Percentiles rank a stretch among this genome's conserved stretches.
Evolutionary conservation across 768 basidiomycete species (phyloP).

Genomic region (Kockovaella imperatae): DNA sequence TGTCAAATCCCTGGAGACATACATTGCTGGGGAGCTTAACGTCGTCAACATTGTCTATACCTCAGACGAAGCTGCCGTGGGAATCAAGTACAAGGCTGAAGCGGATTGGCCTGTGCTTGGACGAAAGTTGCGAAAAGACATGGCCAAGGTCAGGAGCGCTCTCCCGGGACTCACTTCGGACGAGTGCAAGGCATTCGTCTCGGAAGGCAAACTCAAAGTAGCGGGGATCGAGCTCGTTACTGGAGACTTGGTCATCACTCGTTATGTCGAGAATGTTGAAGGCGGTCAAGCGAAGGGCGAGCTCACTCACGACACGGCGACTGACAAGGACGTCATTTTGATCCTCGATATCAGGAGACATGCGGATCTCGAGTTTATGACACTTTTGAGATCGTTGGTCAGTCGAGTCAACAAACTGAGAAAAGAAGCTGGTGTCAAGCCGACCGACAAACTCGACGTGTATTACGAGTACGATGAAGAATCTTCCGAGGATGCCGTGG

Average conservation of each 20-base stretch:
- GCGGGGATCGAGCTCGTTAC: slow-evolving; percentile 80
- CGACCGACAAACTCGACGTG: slow-evolving; percentile 85
- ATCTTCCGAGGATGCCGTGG: slow-evolving; percentile 50
- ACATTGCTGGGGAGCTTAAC: slow-evolving; percentile 91
- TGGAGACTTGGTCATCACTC: slow-evolving; percentile 86
- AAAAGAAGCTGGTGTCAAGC: slow-evolving; percentile 90
- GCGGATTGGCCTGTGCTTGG: slow-evolving; percentile 96
- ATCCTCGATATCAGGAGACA: slow-evolving; percentile 83
- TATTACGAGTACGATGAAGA: slow-evolving; percentile 74
- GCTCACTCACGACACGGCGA: slow-evolving; percentile 43
- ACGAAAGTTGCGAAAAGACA: slow-evolving; percentile 83
- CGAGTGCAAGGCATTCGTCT: slow-evolving; percentile 66
- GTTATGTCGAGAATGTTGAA: slow-evolving; percentile 69
- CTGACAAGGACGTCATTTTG: slow-evolving; percentile 90
- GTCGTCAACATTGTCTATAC: slow-evolving; percentile 83
- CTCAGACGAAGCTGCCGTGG: slow-evolving; percentile 73
- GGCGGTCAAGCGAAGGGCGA: slow-evolving; percentile 55
- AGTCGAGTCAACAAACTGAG: slow-evolving; percentile 90
- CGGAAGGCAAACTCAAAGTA: slow-evolving; percentile 68
- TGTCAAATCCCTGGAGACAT: slow-evolving; percentile 70
- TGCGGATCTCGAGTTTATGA: slow-evolving; percentile 76
- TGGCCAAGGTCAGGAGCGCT: slow-evolving; percentile 78
- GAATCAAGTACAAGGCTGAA: slow-evolving; percentile 79
- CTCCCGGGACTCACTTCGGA: slow-evolving; percentile 75
- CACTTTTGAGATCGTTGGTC: slow-evolving; percentile 78